Base-by-base conservation (phyloP, 208 protist species). In the Acanthamoeba lenticulata region DNA sequence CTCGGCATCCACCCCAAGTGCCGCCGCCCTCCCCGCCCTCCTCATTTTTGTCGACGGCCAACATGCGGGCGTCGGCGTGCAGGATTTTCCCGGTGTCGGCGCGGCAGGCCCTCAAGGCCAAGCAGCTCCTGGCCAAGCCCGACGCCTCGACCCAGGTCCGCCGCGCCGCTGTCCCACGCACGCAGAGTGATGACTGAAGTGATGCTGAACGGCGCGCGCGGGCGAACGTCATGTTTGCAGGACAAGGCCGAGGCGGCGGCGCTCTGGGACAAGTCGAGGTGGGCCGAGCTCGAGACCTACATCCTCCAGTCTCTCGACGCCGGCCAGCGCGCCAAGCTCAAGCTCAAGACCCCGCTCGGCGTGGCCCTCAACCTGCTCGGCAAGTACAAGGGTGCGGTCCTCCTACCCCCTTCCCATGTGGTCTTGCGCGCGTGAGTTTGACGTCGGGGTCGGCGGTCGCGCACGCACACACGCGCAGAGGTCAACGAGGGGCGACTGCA, bases 291-390 rank as follows among this genome's bases (percentile, higher is more conserved):
- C 0, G 95, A 96, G 38, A 72, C 85, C 11, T 96, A 95, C 47
- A 92, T 96, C 24, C 29, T 96, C 21, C 42, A 94, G 27, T 85
- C 95, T n/a, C 40, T 96, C 6, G 95, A 96, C 52, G 79, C 55
- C n/a, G 47, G 49, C 32, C n/a, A 96, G 36, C 36, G 95, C n/a
- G 38, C 62, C 0, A 94, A 91, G 49, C 44, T 96, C 4, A 96
- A 96, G 44, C 17, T 96, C 19, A 42, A 90, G n/a, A 96, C 95
- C 34, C 95, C 95, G 32, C 57, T 96, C 0, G 95, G 88, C 40
- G 44, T 89, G 6, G 79, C 79, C 3, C 45, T 60, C 32, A 89
- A 89, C 36, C 79, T 89, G 11, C 15, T 89, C 27, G 21, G 19
- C 4, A 89, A 89, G 47, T 89, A 89, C 49, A 62, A 89, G 36